Evolutionary conservation across 371 early-diverging fungal species (phyloP), one percentile per base, ranked within the genome.

Genomic region (Paraphysoderma sedebokerense): DNA sequence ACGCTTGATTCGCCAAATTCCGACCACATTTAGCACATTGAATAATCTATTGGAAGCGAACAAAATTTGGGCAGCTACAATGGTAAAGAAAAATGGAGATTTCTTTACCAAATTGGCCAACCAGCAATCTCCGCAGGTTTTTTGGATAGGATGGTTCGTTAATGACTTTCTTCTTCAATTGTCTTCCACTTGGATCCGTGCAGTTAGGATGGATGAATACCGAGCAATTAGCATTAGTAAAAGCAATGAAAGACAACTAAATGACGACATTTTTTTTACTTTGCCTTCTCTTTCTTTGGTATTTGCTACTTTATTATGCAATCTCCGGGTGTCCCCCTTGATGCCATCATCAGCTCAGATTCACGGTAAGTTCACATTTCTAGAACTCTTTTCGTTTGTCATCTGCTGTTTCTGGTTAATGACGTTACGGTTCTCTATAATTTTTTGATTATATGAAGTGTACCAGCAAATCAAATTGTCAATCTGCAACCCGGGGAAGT

Each of bases 311-410:
- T 23, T 12, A 3, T 5, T 28, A 29, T 44, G 68, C 72, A 81
- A 17, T 88, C 87, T 60, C 76, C 84, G n/a, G 92, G 91, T 62
- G 85, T 88, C 7, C 78, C 92, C 48, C 85, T 90, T 19, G 82
- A 86, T 29, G 82, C 82, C 42, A 82, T 46, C 32, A 58, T 38
- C 51, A 58, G 48, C 35, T 34, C 37, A 34, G 38, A 29, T 49
- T 48, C 22, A 13, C 42, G 40, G 30, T 13, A 27, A 11, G 41
- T 17, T 20, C 11, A 40, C 19, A 17, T 58, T 78, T 26, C 46
- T 71, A 22, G 68, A 67, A 35, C 61, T 76, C 12, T 68, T 67
- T 51, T 31, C 55, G 12, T 9, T 19, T 34, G 15, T 19, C 26
- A 42, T 37, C 33, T 36, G 28, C 34, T 49, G 47, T 40, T 8